A percentile compares a stretch with the other conserved stretches of the same genome.
These are phyloP conservation scores for Achaetomium macrosporum DNA, from an alignment of 2,329 filamentous ascomycete species.

Conservation along the genomic window DNA sequence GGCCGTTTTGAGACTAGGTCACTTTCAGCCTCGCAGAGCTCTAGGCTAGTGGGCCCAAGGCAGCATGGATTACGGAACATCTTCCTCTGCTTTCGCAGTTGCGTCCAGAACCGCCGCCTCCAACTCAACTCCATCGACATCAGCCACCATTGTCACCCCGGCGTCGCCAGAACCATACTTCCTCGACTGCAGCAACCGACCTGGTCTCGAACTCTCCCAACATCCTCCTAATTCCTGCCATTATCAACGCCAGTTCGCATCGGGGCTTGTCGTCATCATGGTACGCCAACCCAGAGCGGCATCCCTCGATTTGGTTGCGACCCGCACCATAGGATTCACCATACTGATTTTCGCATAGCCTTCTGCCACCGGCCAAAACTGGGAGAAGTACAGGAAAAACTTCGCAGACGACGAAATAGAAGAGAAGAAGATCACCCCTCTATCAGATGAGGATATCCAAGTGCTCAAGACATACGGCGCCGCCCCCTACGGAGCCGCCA, in stretches of 20 bases:
- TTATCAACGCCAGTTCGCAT: background rate
- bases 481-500: slow-evolving; percentile 83
- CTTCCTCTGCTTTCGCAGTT: slow-evolving; percentile 17
- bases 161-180: background rate
- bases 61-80: slow-evolving; percentile 29
- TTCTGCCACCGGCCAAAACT: slow-evolving; percentile 86
- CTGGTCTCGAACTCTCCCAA: background rate
- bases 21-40: slow-evolving; percentile 26
- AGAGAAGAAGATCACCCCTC: slow-evolving; percentile 98
- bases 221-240: background rate
- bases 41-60: slow-evolving; percentile 21
- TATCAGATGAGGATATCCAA: slow-evolving; percentile 98
- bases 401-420: slow-evolving; percentile 95
- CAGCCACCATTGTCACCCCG: background rate
- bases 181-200: background rate
- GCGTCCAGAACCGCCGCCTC: slow-evolving; percentile 5
- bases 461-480: slow-evolving; percentile 98
- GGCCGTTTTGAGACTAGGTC: slow-evolving; percentile 18
- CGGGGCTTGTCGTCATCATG: slow-evolving; percentile 20
- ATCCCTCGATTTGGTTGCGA: background rate
- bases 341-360: slow-evolving; percentile 53
- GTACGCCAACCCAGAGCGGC: slow-evolving; percentile 12
- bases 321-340: background rate
- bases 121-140: slow-evolving; percentile 3
- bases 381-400: slow-evolving; percentile 99